phyloP scores from a whole-genome alignment of 345 rosid species.

The Isatis tinctoria region DNA sequence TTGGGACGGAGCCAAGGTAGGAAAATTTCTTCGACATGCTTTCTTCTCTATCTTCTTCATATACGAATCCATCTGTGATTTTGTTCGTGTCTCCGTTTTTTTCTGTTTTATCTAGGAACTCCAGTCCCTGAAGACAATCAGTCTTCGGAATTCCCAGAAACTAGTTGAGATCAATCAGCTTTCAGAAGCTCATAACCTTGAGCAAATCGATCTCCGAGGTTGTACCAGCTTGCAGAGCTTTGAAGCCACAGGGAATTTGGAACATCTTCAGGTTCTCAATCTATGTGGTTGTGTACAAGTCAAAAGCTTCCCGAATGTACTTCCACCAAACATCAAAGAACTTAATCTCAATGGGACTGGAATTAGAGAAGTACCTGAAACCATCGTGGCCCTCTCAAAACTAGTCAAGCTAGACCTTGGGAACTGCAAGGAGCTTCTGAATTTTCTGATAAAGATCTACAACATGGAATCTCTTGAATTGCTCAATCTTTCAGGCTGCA shows the following conservation, averaged over 20 bases:
- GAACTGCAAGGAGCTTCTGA: not conserved
- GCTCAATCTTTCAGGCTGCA: slow-evolving; percentile 20
- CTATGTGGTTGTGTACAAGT: not conserved
- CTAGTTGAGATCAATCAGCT: not conserved
- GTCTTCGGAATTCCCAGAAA: not conserved
- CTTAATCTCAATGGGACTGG: not conserved
- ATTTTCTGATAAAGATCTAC: not conserved
- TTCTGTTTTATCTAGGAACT: not conserved
- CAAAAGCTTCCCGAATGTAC: not conserved
- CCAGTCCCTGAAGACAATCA: not conserved
- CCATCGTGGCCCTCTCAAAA: not conserved
- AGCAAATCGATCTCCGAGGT: not conserved
- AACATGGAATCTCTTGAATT: not conserved
- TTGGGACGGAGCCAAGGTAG: too few species aligned
- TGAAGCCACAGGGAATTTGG: not conserved
- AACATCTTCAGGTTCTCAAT: slow-evolving; percentile 3
- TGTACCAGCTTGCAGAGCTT: slow-evolving; percentile 8
- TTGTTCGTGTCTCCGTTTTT: not conserved
- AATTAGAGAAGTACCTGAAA: not conserved
- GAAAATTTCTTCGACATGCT: too few species aligned
- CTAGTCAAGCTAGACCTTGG: slow-evolving; percentile 3
- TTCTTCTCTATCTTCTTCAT: not conserved
- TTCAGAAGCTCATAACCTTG: not conserved
- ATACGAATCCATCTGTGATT: not conserved
- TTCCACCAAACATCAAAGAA: slow-evolving; percentile 5